Percentiles rank a stretch among this genome's conserved stretches.
phyloP scores from a whole-genome alignment of 768 basidiomycete species.

The Pleurotus tuoliensis region DNA sequence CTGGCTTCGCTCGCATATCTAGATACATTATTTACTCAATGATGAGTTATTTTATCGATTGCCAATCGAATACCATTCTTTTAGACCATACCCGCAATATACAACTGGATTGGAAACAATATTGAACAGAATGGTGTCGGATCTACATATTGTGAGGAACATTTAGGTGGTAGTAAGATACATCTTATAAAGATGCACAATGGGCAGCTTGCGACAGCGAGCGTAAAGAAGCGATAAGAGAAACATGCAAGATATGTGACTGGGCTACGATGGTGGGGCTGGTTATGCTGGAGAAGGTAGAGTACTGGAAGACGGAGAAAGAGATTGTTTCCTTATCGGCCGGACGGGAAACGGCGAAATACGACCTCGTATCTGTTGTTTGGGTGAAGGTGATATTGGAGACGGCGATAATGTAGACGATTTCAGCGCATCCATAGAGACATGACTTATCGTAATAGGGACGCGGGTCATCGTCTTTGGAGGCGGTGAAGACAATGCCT shows the following conservation, averaged over 20 bases:
- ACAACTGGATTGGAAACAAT: too few relatives aligned
- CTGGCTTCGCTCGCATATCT: not conserved
- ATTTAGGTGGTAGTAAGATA: too few relatives aligned
- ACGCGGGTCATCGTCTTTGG: not conserved
- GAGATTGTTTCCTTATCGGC: slow-evolving; percentile 1
- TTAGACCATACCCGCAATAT: not conserved
- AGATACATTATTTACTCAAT: too few relatives aligned
- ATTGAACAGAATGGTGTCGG: too few relatives aligned
- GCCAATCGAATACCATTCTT: slow-evolving; percentile 2
- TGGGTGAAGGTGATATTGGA: not conserved
- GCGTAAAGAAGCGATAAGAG: not conserved
- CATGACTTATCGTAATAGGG: not conserved
- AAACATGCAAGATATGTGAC: not conserved
- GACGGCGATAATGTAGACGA: not conserved
- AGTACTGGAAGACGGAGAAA: not conserved
- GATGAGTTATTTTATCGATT: not conserved
- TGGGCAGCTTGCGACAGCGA: not conserved
- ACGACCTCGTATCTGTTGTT: not conserved
- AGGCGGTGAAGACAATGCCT: not conserved
- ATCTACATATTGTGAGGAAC: too few relatives aligned
- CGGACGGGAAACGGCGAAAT: slow-evolving; percentile 1
- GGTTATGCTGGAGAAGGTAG: not conserved
- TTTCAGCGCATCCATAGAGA: not conserved
- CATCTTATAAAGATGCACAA: not conserved
- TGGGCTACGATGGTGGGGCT: not conserved